These are phyloP conservation scores for Truncatella angustata DNA, from an alignment of 2,329 filamentous ascomycete species.

Conservation along the genomic window DNA sequence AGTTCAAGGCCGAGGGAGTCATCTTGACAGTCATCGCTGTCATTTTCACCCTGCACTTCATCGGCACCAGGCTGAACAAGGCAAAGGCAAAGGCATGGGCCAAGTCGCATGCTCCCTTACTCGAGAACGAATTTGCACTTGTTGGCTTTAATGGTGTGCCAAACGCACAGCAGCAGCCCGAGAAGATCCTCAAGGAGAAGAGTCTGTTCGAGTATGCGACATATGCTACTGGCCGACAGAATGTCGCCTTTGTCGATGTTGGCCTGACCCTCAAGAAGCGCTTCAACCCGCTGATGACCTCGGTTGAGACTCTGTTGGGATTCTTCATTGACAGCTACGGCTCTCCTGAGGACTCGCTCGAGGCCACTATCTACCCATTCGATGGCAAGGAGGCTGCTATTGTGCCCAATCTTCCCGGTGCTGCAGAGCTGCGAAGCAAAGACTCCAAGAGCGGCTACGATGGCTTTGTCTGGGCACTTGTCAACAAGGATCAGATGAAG, in stretches of 20 bases:
- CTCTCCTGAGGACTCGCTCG: conserved; percentile 67
- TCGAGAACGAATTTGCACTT: conserved; percentile 80
- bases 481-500: conserved; percentile 95
- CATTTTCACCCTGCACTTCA: conserved; percentile 75
- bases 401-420: conserved; percentile 63
- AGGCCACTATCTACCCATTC: conserved; percentile 81
- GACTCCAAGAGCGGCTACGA: conserved; percentile 72
- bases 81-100: conserved; percentile 80
- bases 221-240: conserved; percentile 90
- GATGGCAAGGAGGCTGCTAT: conserved; percentile 85
- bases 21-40: conserved; percentile 74
- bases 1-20: conserved; percentile 85
- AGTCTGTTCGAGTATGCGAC: conserved; percentile 80
- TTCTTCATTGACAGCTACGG: conserved; percentile 80
- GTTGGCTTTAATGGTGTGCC: conserved; percentile 73
- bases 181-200: conserved; percentile 76
- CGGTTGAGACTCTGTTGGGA: conserved; percentile 64
- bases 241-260: conserved; percentile 86
- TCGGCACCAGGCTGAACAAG: conserved; percentile 78
- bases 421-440: conserved; percentile 54
- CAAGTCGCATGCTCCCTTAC: conserved; percentile 65
- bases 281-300: conserved; percentile 70
- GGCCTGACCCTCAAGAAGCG: conserved; percentile 79
- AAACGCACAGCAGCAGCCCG: conserved; percentile 45
- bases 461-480: conserved; percentile 89